Percentiles rank a stretch among this genome's conserved stretches.
Evolutionary conservation across 164 flowering plant species (phyloP).

Genomic region (Hamamelis virginiana): DNA sequence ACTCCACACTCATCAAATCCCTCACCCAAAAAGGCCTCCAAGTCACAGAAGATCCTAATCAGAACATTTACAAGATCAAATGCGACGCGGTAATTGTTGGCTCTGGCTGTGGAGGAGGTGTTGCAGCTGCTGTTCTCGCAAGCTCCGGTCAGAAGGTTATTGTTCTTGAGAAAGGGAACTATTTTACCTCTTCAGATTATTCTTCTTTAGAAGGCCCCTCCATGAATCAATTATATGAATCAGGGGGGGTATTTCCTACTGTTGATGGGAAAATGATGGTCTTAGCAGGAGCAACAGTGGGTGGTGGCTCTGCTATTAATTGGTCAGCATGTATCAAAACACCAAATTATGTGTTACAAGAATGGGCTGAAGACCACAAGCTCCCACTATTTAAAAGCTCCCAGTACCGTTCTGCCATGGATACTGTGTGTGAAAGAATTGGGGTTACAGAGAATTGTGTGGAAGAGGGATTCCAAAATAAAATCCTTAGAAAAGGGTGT

Average conservation of each 20-base stretch:
- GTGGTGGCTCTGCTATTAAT: constrained; percentile 46
- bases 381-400: constrained; percentile 29
- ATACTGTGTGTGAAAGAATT: no score
- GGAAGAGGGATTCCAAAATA: no score
- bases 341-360: constrained; percentile 28
- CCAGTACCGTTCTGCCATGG: no score
- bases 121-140: constrained; percentile 44
- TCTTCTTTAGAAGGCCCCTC: constrained; percentile 41
- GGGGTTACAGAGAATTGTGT: no score
- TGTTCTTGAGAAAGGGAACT: constrained; percentile 43
- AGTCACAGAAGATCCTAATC: constrained; percentile 19
- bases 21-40: constrained; percentile 28
- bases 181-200: constrained; percentile 30
- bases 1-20: constrained; percentile 19
- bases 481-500: no score
- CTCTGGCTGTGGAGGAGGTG: constrained; percentile 50
- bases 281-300: constrained; percentile 40
- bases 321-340: constrained; percentile 44
- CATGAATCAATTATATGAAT: constrained; percentile 25
- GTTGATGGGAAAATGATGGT: constrained; percentile 33
- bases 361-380: constrained; percentile 33
- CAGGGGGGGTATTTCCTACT: constrained; percentile 32
- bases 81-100: constrained; percentile 41
- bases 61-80: constrained; percentile 22
- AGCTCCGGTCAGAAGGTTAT: constrained; percentile 33